Conservation (phyloP, 2,329 filamentous ascomycete genomes). For the Phialophora macrospora region DNA sequence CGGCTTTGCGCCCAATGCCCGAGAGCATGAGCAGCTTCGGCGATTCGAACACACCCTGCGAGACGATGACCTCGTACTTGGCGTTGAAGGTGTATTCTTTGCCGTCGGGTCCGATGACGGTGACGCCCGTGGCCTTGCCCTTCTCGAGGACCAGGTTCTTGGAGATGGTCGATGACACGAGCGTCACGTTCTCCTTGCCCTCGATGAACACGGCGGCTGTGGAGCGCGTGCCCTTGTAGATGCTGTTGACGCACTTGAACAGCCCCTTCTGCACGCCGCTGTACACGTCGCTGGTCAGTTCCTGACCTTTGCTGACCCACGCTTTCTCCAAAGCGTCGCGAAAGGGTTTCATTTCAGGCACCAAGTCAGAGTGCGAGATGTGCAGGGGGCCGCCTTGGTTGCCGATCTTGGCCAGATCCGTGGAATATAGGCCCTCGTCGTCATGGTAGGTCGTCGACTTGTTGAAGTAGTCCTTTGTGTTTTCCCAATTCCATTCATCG, state of each 20-base stretch:
- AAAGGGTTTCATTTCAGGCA: slow-evolving; percentile 59
- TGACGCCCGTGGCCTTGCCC: slow-evolving; percentile 53
- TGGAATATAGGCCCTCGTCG: slow-evolving; percentile 53
- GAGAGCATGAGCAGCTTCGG: slow-evolving; percentile 68
- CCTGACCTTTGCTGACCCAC: slow-evolving; percentile 60
- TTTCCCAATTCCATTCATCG: slow-evolving; percentile 62
- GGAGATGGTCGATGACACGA: slow-evolving; percentile 55
- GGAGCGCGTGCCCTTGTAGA: slow-evolving; percentile 63
- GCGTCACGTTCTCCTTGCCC: slow-evolving; percentile 61
- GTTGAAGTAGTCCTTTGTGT: slow-evolving; percentile 56
- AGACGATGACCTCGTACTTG: slow-evolving; percentile 55
- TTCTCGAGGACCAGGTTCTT: slow-evolving; percentile 62
- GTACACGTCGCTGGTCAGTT: slow-evolving; percentile 60
- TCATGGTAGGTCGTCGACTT: slow-evolving; percentile 65
- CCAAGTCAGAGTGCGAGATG: slow-evolving; percentile 60
- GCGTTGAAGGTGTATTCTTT: slow-evolving; percentile 55
- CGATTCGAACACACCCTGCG: slow-evolving; percentile 64
- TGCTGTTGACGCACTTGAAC: slow-evolving; percentile 59
- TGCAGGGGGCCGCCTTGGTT: slow-evolving; percentile 55
- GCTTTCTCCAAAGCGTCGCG: slow-evolving; percentile 50
- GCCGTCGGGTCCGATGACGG: slow-evolving; percentile 51
- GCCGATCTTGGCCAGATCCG: slow-evolving; percentile 59
- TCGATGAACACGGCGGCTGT: slow-evolving; percentile 58
- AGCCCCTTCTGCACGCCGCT: slow-evolving; percentile 62
- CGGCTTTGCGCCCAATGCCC: slow-evolving; percentile 62